These are phyloP conservation scores for Cercospora nicotianae DNA, from an alignment of 2,329 filamentous ascomycete genomes.

Conservation along the genomic window DNA sequence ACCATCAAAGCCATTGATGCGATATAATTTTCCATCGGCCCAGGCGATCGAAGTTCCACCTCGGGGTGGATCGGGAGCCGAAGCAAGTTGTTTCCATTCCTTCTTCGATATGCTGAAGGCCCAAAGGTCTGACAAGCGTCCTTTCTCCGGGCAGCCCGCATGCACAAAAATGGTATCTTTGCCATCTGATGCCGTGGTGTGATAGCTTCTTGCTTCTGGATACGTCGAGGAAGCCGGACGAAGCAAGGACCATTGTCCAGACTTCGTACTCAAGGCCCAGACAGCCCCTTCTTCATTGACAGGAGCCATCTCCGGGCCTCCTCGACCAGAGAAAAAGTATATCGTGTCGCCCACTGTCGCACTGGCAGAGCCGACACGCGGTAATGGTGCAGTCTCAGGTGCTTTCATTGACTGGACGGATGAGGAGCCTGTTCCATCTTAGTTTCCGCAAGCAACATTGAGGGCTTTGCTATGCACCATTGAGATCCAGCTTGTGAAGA, in stretches of 20 bases:
- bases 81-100: constrained; percentile 66
- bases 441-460: neutral
- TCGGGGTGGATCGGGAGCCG: constrained; percentile 66
- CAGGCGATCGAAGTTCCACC: constrained; percentile 68
- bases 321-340: constrained; percentile 79
- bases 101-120: constrained; percentile 66
- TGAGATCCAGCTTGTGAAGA: constrained; percentile 59
- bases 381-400: constrained; percentile 52
- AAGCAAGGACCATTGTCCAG: constrained; percentile 64
- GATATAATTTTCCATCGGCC: constrained; percentile 65
- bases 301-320: constrained; percentile 66
- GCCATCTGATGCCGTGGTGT: constrained; percentile 65
- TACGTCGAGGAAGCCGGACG: constrained; percentile 53
- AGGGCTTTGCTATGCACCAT: neutral
- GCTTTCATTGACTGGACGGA: constrained; percentile 22
- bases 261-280: constrained; percentile 71
- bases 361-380: constrained; percentile 72
- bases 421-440: constrained; percentile 29
- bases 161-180: constrained; percentile 73
- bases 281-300: constrained; percentile 73
- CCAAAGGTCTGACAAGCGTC: constrained; percentile 71
- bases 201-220: constrained; percentile 70
- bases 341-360: constrained; percentile 67
- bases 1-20: constrained; percentile 80
- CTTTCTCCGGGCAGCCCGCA: constrained; percentile 68